Evolutionary conservation across 495 filamentous ascomycete genomes (phyloP), one percentile per base, ranked within the genome.

Genomic region (Apodospora peruviana): DNA sequence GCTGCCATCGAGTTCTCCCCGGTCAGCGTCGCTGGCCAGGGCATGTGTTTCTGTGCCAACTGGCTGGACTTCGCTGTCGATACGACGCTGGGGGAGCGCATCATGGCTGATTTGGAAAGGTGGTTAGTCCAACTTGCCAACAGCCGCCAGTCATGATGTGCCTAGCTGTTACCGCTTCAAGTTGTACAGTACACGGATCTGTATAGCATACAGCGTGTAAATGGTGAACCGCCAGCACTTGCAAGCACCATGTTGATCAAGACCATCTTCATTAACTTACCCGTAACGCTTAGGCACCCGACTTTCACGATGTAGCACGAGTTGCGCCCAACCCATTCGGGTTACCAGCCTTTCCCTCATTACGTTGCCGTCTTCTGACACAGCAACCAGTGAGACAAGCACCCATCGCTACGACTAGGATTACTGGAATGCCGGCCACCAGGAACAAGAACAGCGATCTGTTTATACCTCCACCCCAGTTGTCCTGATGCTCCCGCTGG

Each of bases 1-100:
- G 40, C 40, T 4, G 40, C 21, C 21, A 43, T 43, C 40, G 40
- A 43, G 40, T 43, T 43, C 40, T 43, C 40, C 40, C 40, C 40
- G 17, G 40, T 43, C 40, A 43, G 40, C 21, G 40, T 43, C 16
- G 40, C 22, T 22, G 40, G 40, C 21, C 40, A 22, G 22, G 40
- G 40, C 21, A 43, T 43, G 40, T 43, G 17, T 43, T 9, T 43
- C 21, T 9, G 17, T 20, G 40, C 40, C 4, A 43, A 9, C 40
- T 43, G 40, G 40, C 11, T 19, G 9, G 40, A 43, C 40, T 43
- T 9, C 40, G 40, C 40, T 9, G 17, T 43, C 21, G 40, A 43
- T 43, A 11, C 22, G 22, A 24, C n/a, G 21, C 21, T 43, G 16
- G 40, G 16, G 21, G 40, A 43, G 40, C 7, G 40, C n/a, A 24